phyloP scores from a whole-genome alignment of 2,329 filamentous ascomycete species.

The Myriosclerotinia duriaeana region DNA sequence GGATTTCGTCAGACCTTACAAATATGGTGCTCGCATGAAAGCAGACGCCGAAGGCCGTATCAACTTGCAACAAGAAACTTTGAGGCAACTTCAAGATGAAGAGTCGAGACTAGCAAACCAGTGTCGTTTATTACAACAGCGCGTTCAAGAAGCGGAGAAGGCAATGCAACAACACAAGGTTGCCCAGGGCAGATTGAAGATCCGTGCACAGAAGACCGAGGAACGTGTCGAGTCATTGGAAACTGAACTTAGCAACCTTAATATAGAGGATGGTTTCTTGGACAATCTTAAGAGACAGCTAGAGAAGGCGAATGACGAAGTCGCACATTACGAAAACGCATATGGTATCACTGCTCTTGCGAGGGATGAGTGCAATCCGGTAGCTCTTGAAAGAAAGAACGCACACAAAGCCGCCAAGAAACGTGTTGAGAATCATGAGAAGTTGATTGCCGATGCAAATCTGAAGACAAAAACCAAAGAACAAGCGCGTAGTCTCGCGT shows the following conservation, averaged over 20 bases:
- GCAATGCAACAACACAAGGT: slow-evolving; percentile 52
- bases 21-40: slow-evolving; percentile 66
- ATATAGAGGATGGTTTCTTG: slow-evolving; percentile 67
- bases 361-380: slow-evolving; percentile 50
- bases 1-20: slow-evolving; percentile 46
- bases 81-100: slow-evolving; percentile 56
- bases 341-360: slow-evolving; percentile 53
- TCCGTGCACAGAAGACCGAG: slow-evolving; percentile 58
- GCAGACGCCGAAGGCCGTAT: slow-evolving; percentile 71
- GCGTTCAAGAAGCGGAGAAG: slow-evolving; percentile 50
- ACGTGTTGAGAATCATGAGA: slow-evolving; percentile 41
- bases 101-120: slow-evolving; percentile 48
- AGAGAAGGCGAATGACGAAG: slow-evolving; percentile 48
- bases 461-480: slow-evolving; percentile 51
- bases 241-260: slow-evolving; percentile 63
- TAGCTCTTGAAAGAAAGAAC: slow-evolving; percentile 41
- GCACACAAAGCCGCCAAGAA: slow-evolving; percentile 45
- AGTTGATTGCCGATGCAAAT: slow-evolving; percentile 55
- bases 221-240: slow-evolving; percentile 54
- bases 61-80: slow-evolving; percentile 49
- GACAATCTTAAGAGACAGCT: slow-evolving; percentile 59
- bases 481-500: slow-evolving; percentile 52
- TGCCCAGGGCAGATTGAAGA: slow-evolving; percentile 50
- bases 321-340: slow-evolving; percentile 53
- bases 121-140: slow-evolving; percentile 44